A percentile compares a stretch with the other conserved stretches of the same genome.
These are phyloP conservation scores for Coemansia sp. DNA, from an alignment of 192 early-diverging fungal species.

Conservation along the genomic window DNA sequence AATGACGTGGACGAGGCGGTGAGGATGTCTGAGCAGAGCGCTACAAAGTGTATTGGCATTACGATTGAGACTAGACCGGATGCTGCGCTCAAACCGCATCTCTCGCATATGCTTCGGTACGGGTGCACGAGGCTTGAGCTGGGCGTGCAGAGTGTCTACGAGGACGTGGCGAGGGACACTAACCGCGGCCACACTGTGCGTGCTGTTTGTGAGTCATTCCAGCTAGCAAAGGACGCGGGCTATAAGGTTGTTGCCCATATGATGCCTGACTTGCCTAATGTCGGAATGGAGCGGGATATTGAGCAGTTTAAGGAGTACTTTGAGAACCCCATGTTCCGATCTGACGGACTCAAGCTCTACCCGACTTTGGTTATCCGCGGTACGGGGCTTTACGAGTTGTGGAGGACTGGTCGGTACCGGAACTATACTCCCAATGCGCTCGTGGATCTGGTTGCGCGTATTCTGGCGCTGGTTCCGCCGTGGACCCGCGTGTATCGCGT, in stretches of 20 bases:
- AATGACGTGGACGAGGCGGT: constrained; percentile 97
- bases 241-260: constrained; percentile 99
- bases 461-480: constrained; percentile 95
- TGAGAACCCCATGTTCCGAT: constrained; percentile 98
- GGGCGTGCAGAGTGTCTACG: constrained; percentile 98
- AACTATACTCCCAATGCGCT: constrained; percentile 97
- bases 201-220: constrained; percentile 97
- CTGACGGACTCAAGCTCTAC: constrained; percentile 97
- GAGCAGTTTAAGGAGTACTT: constrained; percentile 99
- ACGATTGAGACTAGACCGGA: constrained; percentile 99
- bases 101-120: constrained; percentile 98
- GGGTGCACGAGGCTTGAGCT: constrained; percentile 98
- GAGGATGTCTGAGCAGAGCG: constrained; percentile 92
- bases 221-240: constrained; percentile 96
- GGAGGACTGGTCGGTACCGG: constrained; percentile 96
- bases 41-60: constrained; percentile 98
- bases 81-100: constrained; percentile 96
- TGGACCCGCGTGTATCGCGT: constrained; percentile 99
- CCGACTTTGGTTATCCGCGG: constrained; percentile 99
- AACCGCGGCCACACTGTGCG: constrained; percentile 98
- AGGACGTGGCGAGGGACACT: constrained; percentile 98
- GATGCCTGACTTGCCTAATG: constrained; percentile 99
- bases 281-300: constrained; percentile 98
- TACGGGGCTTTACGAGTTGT: constrained; percentile 97
- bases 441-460: constrained; percentile 92